Percentiles rank a stretch among this genome's conserved stretches.
Conservation (phyloP, 495 filamentous ascomycete genomes). For the Thermothielavioides terrestris region DNA sequence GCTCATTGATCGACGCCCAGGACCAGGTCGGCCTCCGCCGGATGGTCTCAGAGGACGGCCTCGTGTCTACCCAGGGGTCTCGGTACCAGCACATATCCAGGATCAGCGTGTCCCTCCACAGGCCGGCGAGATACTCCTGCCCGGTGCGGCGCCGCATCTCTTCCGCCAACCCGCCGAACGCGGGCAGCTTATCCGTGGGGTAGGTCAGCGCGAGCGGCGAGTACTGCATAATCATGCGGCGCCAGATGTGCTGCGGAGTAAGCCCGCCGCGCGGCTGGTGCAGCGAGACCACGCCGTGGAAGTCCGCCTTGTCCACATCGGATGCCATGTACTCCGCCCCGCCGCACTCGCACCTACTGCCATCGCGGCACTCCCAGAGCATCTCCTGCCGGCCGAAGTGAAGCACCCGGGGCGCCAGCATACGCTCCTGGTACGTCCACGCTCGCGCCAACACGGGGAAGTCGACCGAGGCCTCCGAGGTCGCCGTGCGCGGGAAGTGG, state of each 20-base stretch:
- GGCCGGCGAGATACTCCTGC: background rate
- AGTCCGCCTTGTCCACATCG: background rate
- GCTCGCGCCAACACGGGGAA: background rate
- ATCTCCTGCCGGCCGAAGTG: background rate
- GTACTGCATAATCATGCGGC: background rate
- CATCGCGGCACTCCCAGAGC: background rate
- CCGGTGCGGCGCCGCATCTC: background rate
- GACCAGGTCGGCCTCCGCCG: background rate
- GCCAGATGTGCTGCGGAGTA: background rate
- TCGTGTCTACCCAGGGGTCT: background rate
- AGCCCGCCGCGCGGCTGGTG: too few species aligned
- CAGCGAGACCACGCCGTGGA: background rate
- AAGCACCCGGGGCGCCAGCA: background rate
- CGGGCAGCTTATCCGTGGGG: background rate
- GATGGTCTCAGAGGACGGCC: background rate
- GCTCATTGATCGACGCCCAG: background rate
- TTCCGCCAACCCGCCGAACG: background rate
- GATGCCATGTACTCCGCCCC: background rate
- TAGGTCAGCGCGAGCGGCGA: background rate
- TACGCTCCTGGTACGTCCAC: constrained; percentile 4
- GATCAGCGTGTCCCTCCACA: background rate
- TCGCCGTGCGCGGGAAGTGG: background rate
- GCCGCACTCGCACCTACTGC: background rate
- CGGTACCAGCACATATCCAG: background rate
- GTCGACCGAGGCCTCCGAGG: background rate